Conservation (phyloP, 1,139 yeast genomes). For the Candida sp. region DNA sequence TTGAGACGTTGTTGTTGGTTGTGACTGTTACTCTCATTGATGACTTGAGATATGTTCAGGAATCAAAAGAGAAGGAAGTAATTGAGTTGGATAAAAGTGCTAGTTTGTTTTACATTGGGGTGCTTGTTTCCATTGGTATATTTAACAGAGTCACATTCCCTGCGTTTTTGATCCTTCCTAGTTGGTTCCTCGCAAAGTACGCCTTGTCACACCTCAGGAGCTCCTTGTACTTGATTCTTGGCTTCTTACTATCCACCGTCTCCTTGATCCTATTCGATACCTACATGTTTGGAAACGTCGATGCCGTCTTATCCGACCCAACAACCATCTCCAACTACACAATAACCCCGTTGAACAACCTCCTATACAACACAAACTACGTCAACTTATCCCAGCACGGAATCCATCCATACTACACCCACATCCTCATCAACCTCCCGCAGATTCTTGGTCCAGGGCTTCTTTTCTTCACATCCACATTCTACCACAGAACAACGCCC, state of each 20-base stretch:
- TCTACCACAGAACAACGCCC: conserved; percentile 51
- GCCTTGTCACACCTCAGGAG: conserved; percentile 30
- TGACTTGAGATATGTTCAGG: conserved; percentile 39
- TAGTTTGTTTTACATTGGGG: conserved; percentile 14
- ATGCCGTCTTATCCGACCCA: conserved; percentile 15
- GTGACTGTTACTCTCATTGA: conserved; percentile 56
- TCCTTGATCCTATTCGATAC: conserved; percentile 63
- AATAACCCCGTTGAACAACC: conserved; percentile 77
- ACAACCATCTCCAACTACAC: conserved; percentile 26
- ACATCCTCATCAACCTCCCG: conserved; percentile 76
- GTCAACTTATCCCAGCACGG: conserved; percentile 80
- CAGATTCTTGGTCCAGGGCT: conserved; percentile 80
- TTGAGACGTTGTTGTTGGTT: conserved; percentile 76
- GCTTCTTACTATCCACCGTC: conserved; percentile 37
- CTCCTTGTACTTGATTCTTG: conserved; percentile 23
- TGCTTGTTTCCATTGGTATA: conserved; percentile 62
- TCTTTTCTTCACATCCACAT: conserved; percentile 35
- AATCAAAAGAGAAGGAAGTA: conserved; percentile 15
- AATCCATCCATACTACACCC: conserved; percentile 78
- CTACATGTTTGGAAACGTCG: conserved; percentile 8
- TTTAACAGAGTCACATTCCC: conserved; percentile 89
- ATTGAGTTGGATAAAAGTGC: conserved; percentile 11
- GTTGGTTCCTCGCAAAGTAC: conserved; percentile 40
- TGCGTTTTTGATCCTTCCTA: conserved; percentile 73
- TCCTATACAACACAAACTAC: conserved; percentile 65